Evolutionary conservation across 768 basidiomycete species (phyloP).

Genomic region (Scleroderma citrinum): DNA sequence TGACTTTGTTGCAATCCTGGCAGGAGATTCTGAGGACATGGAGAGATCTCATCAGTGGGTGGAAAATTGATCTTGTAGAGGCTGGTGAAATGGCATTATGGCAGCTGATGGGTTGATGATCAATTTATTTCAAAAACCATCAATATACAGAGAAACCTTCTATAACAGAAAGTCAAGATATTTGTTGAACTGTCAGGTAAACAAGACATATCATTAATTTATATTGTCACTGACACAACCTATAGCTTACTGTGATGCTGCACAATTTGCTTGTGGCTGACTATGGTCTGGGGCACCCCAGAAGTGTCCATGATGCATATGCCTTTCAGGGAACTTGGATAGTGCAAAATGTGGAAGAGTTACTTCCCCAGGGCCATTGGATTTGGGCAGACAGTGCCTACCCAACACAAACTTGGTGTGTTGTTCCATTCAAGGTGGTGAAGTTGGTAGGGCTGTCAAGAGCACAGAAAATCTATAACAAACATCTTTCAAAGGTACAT

Average conservation of each 20-base stretch:
- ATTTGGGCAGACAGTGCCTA: constrained; percentile 13
- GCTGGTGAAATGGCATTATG: constrained; percentile 33
- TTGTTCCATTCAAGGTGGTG: not conserved
- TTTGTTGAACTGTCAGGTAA: constrained; percentile 15
- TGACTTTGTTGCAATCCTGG: too few species aligned
- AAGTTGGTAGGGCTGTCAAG: not conserved
- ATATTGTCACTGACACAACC: not conserved
- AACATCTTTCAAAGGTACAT: constrained; percentile 7
- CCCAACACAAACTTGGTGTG: constrained; percentile 4
- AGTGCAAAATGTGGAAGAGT: not conserved
- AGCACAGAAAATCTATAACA: constrained; percentile 3
- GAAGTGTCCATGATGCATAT: constrained; percentile 8
- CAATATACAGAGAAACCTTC: constrained; percentile 1
- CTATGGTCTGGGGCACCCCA: constrained; percentile 4
- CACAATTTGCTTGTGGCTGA: constrained; percentile 5
- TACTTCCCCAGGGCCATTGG: constrained; percentile 2
- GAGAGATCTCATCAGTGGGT: constrained; percentile 12
- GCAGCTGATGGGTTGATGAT: constrained; percentile 33
- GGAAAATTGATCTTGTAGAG: not conserved
- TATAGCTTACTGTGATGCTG: constrained; percentile 1
- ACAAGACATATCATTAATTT: not conserved
- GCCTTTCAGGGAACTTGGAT: constrained; percentile 4
- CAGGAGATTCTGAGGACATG: not conserved
- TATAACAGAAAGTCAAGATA: constrained; percentile 14
- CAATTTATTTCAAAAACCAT: constrained; percentile 8